phyloP scores from a whole-genome alignment of 768 basidiomycete species.

The Kwoniella newhampshirensis region DNA sequence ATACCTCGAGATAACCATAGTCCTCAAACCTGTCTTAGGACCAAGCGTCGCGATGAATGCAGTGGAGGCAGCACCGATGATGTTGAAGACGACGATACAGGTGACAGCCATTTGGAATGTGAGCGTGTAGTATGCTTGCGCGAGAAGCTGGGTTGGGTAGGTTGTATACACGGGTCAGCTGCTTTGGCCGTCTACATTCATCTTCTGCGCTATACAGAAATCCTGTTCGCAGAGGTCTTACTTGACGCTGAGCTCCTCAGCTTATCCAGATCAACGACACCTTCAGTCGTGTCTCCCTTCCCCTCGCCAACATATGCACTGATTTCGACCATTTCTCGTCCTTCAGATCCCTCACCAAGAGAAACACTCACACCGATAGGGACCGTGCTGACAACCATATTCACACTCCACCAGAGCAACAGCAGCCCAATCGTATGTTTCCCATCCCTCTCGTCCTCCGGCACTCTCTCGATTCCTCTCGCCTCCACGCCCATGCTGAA shows the following conservation, averaged over 20 bases:
- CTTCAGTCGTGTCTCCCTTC: background rate
- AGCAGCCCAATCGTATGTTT: slow-evolving; percentile 52
- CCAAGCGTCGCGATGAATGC: slow-evolving; percentile 63
- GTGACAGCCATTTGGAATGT: slow-evolving; percentile 59
- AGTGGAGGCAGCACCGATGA: slow-evolving; percentile 56
- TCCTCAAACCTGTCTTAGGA: slow-evolving; percentile 60
- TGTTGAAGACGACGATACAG: slow-evolving; percentile 58
- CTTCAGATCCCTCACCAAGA: background rate
- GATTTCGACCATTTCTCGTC: background rate
- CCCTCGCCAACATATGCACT: no score
- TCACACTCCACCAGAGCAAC: slow-evolving; percentile 57
- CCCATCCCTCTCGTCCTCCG: slow-evolving; percentile 58
- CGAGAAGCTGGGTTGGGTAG: slow-evolving; percentile 46
- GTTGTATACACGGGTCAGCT: no score
- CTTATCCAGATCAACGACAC: no score
- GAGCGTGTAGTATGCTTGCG: slow-evolving; percentile 58
- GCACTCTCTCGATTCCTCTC: slow-evolving; percentile 61
- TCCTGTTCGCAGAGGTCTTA: no score
- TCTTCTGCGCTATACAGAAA: no score
- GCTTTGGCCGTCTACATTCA: no score
- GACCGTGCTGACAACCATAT: slow-evolving; percentile 58
- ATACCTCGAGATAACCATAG: slow-evolving; percentile 54
- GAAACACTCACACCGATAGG: slow-evolving; percentile 56
- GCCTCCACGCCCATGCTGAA: slow-evolving; percentile 61
- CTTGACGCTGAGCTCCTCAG: no score